A percentile compares a stretch with the other conserved stretches of the same genome.
phyloP scores from a whole-genome alignment of 352 stramenopile species.

The Phytopythium vexans region DNA sequence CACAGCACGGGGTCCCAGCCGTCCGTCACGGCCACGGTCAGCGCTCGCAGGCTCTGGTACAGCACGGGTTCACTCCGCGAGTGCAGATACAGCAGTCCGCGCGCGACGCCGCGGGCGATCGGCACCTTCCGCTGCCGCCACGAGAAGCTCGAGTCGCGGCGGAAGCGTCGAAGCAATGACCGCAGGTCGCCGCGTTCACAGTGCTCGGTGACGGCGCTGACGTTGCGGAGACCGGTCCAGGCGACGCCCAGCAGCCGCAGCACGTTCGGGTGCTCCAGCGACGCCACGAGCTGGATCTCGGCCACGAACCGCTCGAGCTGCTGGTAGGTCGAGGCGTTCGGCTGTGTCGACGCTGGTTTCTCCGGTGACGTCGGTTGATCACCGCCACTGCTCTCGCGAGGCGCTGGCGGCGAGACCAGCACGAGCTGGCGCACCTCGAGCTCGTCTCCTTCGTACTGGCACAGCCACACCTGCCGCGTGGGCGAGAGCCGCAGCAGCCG shows the following conservation, averaged over 20 bases:
- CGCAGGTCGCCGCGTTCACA: constrained; percentile 14
- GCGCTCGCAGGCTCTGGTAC: constrained; percentile 19
- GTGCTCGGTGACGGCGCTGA: constrained; percentile 22
- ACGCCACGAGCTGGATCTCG: constrained; percentile 63
- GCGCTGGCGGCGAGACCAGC: constrained; percentile 1
- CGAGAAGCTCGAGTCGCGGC: constrained; percentile 12
- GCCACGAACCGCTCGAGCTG: constrained; percentile 36
- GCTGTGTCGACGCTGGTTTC: background rate
- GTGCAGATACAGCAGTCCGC: constrained; percentile 24
- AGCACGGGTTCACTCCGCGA: constrained; percentile 11
- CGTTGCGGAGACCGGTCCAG: constrained; percentile 23
- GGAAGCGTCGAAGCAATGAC: constrained; percentile 10
- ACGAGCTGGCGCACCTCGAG: constrained; percentile 32
- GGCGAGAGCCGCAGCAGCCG: constrained; percentile 10
- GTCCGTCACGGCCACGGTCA: constrained; percentile 20
- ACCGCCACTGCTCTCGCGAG: background rate
- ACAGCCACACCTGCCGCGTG: constrained; percentile 23
- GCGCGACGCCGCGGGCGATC: constrained; percentile 14
- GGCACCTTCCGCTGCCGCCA: constrained; percentile 23
- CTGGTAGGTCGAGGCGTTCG: constrained; percentile 2
- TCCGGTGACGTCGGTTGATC: constrained; percentile 3
- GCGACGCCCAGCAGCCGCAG: constrained; percentile 56
- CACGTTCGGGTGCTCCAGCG: constrained; percentile 58
- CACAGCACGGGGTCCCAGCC: constrained; percentile 18
- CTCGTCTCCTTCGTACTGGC: constrained; percentile 37